A percentile compares a stretch with the other conserved stretches of the same genome.
Conservation (phyloP, 2,329 filamentous ascomycete species). For the Pseudogymnoascus sp. region DNA sequence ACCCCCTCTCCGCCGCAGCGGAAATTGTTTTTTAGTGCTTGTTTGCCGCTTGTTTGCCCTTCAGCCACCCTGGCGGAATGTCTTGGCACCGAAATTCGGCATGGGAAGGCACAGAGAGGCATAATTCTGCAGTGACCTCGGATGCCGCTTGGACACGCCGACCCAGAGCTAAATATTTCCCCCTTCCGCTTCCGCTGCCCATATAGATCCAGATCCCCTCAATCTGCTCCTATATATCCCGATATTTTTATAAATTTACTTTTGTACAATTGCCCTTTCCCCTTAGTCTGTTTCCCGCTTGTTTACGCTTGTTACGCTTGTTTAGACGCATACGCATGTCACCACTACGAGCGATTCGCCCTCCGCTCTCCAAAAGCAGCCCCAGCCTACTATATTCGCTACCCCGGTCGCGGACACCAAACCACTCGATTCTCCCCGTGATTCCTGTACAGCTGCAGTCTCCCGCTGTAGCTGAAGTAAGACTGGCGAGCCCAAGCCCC, state of each 20-base stretch:
- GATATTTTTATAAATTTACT: neutral
- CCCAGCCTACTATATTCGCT: neutral
- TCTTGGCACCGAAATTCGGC: neutral
- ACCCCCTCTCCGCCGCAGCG: neutral
- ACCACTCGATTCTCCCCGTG: constrained; percentile 1
- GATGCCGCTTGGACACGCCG: neutral
- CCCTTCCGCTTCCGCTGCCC: neutral
- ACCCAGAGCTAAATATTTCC: neutral
- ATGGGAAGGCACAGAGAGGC: too few relatives aligned
- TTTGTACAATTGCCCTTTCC: neutral
- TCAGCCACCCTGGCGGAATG: neutral
- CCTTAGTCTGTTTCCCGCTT: neutral
- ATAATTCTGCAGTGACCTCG: neutral
- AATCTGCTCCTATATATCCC: constrained; percentile 3
- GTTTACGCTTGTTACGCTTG: neutral
- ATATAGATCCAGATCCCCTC: neutral
- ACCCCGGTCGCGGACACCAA: neutral
- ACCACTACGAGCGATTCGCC: constrained; percentile 18
- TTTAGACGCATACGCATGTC: constrained; percentile 29
- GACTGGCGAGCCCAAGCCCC: constrained; percentile 14
- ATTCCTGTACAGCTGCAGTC: constrained; percentile 6
- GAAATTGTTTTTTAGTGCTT: neutral
- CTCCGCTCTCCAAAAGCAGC: neutral
- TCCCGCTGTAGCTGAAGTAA: constrained; percentile 8
- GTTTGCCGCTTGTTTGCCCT: too few relatives aligned